Base-by-base conservation (phyloP, 2,329 filamentous ascomycete species). In the Epichloe elymi region DNA sequence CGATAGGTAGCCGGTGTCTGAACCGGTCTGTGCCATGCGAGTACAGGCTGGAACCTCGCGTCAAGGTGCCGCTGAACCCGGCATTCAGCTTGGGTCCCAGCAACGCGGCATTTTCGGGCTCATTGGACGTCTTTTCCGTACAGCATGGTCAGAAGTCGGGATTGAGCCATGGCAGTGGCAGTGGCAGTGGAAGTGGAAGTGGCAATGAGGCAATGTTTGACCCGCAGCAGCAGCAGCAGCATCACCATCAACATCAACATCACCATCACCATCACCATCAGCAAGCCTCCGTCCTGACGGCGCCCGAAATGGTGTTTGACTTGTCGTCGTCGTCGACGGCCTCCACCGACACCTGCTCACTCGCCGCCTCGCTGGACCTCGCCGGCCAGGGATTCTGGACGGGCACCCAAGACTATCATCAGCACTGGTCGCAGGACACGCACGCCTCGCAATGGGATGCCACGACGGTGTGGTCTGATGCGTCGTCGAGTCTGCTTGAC, bases 31-130 rank as follows among this genome's bases (percentile, higher is more conserved):
- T 51, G 12, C 40, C 45, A 14, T 53, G 52, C 46, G 48, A 49
- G 36, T 53, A 53, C 41, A 51, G 51, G 36, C 45, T 53, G 41
- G 52, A 49, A 38, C 52, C 52, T 37, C 48, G 52, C 40, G 46
- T 53, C 35, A 53, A 53, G 49, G 20, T 53, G 52, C 52, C 52
- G 30, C 41, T 53, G 44, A 53, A 53, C 46, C 52, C 52, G 33
- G 52, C 52, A 17, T 53, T 51, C 49, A 50, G 48, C 44, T 15
- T 53, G 45, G 52, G 49, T 4, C 36, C 52, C 20, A 51, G 46
- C 15, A 14, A 26, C 23, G 23, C 49, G 17, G 30, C 49, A 14
- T 53, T 53, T 35, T 51, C 52, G 14, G 41, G 49, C 12, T 49
- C 52, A 14, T 15, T 53, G 40, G 52, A 53, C 20, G 48, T 53